A percentile compares a stretch with the other conserved stretches of the same genome.
Evolutionary conservation across 768 basidiomycete species (phyloP).

Genomic region (Macrolepiota dolichaula): DNA sequence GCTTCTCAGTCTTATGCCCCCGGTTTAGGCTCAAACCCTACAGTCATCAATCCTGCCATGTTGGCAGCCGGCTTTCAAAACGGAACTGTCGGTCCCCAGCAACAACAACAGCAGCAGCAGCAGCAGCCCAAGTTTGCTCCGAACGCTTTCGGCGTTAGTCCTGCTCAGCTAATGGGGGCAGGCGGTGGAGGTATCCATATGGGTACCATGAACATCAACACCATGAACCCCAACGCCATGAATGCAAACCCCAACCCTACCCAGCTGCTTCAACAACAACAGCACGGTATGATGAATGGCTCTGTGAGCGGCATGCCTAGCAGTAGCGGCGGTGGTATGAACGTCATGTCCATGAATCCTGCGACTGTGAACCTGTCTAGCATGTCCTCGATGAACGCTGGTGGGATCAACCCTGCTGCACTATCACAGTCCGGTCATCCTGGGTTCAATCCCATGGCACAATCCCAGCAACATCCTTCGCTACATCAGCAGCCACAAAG

Average conservation of each 20-base stretch:
- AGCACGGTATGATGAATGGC: constrained; percentile 11
- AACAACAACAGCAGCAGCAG: constrained; percentile 3
- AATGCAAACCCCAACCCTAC: constrained; percentile 4
- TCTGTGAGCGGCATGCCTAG: constrained; percentile 6
- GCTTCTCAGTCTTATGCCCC: constrained; percentile 9
- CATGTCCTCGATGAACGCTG: constrained; percentile 3
- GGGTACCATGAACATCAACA: constrained; percentile 7
- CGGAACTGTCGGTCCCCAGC: constrained; percentile 5
- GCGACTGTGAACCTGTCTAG: not conserved
- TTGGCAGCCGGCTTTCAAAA: constrained; percentile 9
- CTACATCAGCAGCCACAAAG: constrained; percentile 15
- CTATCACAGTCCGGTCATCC: constrained; percentile 6
- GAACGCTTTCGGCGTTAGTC: constrained; percentile 10
- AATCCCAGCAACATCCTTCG: constrained; percentile 16
- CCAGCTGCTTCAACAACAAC: constrained; percentile 9
- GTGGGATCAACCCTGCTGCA: constrained; percentile 11
- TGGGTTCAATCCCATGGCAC: constrained; percentile 14
- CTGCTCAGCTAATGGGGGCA: constrained; percentile 10
- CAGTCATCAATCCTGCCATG: constrained; percentile 12
- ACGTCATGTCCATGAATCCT: constrained; percentile 9
- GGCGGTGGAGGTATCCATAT: constrained; percentile 4
- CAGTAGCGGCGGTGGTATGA: constrained; percentile 9
- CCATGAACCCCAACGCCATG: constrained; percentile 9
- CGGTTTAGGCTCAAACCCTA: constrained; percentile 5
- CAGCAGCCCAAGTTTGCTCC: constrained; percentile 7